Evolutionary conservation across 805 yeast genomes (phyloP).

Genomic region (Kuraishia borneana): DNA sequence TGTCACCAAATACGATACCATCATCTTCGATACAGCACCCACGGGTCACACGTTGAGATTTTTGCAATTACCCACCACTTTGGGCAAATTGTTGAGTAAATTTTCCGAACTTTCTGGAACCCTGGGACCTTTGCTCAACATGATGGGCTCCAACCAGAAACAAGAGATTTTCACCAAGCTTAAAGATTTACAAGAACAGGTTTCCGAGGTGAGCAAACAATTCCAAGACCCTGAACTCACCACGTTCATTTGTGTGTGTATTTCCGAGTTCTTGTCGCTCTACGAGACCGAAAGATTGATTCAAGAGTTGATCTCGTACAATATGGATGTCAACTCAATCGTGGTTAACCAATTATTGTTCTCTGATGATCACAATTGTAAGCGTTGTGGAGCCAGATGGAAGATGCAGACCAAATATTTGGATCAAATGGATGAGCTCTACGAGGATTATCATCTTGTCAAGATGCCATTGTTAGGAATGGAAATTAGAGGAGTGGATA

Average conservation of each 20-base stretch:
- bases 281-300: constrained; percentile 97
- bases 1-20: constrained; percentile 53
- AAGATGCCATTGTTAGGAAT: constrained; percentile 92
- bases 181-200: constrained; percentile 69
- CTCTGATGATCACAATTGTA: constrained; percentile 77
- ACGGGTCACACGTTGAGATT: constrained; percentile 97
- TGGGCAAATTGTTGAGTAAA: constrained; percentile 79
- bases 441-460: constrained; percentile 94
- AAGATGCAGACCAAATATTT: constrained; percentile 93
- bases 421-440: constrained; percentile 90
- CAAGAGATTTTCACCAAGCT: constrained; percentile 70
- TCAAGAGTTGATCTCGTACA: constrained; percentile 88
- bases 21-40: constrained; percentile 98
- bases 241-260: constrained; percentile 93
- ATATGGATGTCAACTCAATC: constrained; percentile 94
- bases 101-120: constrained; percentile 77
- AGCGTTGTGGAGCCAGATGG: constrained; percentile 86
- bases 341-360: constrained; percentile 89
- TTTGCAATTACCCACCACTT: constrained; percentile 85
- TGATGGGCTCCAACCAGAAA: constrained; percentile 54
- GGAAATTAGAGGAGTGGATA: constrained; percentile 89
- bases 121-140: constrained; percentile 85
- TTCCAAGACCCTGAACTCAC: constrained; percentile 95
- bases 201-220: constrained; percentile 83
- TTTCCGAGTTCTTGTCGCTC: constrained; percentile 89